Percentiles rank a stretch among this genome's conserved stretches.
phyloP scores from a whole-genome alignment of 768 basidiomycete species.

The Suillus subaureus region DNA sequence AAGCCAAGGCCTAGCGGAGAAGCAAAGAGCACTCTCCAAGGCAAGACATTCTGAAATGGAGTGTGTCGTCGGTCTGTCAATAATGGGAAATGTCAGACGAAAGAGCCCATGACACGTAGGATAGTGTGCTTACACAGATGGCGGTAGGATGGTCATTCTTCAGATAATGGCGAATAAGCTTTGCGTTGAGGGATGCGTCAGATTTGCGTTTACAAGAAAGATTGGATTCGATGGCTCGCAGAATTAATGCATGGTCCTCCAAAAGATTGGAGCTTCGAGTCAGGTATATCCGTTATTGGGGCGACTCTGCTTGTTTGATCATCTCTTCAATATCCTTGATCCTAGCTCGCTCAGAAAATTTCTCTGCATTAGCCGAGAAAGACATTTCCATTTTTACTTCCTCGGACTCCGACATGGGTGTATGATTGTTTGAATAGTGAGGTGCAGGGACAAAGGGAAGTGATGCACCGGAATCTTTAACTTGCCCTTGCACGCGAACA shows the following conservation, averaged over 20 bases:
- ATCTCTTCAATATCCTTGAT: constrained; percentile 22
- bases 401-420: background rate
- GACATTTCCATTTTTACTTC: background rate
- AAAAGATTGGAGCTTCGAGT: constrained; percentile 79
- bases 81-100: background rate
- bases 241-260: constrained; percentile 40
- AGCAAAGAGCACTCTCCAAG: constrained; percentile 79
- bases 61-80: constrained; percentile 78
- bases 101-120: constrained; percentile 2
- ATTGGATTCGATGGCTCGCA: background rate
- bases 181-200: constrained; percentile 60
- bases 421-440: no score
- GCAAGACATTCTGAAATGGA: constrained; percentile 76
- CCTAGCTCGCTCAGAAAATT: constrained; percentile 25
- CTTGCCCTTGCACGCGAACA: no score
- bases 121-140: constrained; percentile 62
- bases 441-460: no score
- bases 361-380: constrained; percentile 16
- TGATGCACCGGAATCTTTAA: no score
- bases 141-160: constrained; percentile 64
- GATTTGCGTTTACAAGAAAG: constrained; percentile 60
- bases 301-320: constrained; percentile 5
- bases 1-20: constrained; percentile 71
- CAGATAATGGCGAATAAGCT: constrained; percentile 74
- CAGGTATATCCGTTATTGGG: constrained; percentile 56